A percentile compares a stretch with the other conserved stretches of the same genome.
These are phyloP conservation scores for Solanum piurae DNA, from an alignment of 257 asterid species.

Conservation along the genomic window DNA sequence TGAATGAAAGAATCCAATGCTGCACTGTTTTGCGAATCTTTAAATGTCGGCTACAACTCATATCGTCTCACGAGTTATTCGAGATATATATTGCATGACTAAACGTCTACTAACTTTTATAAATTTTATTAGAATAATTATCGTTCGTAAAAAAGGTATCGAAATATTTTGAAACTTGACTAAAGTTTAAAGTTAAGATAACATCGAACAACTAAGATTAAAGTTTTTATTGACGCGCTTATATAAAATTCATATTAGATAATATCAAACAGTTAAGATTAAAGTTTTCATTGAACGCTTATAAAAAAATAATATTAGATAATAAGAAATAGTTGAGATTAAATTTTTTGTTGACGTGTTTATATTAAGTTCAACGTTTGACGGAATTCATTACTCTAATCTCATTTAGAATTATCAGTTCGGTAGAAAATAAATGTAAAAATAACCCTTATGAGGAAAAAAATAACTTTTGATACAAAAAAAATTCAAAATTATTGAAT, in stretches of 20 bases:
- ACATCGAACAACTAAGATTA: neutral
- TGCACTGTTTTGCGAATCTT: constrained; percentile 3
- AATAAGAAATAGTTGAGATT: neutral
- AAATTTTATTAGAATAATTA: too few relatives aligned
- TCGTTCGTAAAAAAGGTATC: neutral
- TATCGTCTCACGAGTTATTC: neutral
- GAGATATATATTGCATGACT: neutral
- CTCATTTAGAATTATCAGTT: neutral
- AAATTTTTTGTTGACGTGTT: neutral
- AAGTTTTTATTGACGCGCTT: too few relatives aligned
- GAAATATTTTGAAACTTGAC: neutral
- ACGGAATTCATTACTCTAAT: neutral
- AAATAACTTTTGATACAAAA: neutral
- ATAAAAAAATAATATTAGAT: neutral
- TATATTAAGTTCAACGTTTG: neutral
- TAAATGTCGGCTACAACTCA: neutral
- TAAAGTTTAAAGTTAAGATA: too few relatives aligned
- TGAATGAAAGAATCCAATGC: constrained; percentile 13
- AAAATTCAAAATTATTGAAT: neutral
- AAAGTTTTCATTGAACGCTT: neutral
- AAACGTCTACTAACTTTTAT: accelerated
- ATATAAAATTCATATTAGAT: neutral
- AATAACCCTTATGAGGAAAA: neutral
- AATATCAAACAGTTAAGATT: neutral
- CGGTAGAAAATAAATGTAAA: neutral